Evolutionary conservation across 257 asterid genomes (phyloP).

Genomic region (Ballota nigra): DNA sequence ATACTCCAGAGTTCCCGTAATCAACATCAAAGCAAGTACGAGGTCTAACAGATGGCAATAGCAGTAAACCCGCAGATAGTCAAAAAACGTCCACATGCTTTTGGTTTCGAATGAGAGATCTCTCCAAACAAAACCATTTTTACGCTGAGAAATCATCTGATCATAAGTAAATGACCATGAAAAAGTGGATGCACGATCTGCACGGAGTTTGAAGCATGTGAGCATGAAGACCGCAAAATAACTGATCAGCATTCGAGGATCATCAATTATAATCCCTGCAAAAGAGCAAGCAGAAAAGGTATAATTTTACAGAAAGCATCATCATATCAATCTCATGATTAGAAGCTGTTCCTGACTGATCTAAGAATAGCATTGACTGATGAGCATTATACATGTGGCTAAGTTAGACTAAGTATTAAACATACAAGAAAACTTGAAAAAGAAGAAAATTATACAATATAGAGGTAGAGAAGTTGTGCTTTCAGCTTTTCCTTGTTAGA

Average conservation of each 20-base stretch:
- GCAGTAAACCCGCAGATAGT: conserved; percentile 93
- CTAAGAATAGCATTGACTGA: neutral
- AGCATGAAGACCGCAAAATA: conserved; percentile 82
- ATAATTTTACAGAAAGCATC: neutral
- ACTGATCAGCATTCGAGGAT: conserved; percentile 91
- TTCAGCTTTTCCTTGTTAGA: neutral
- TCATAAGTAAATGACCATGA: conserved; percentile 81
- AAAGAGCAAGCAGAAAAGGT: conserved; percentile 6
- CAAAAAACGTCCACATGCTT: conserved; percentile 98
- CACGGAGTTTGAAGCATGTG: conserved; percentile 88
- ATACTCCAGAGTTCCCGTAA: conserved; percentile 91
- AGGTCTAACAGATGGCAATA: conserved; percentile 95
- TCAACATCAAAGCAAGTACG: conserved; percentile 82
- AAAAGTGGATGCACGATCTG: conserved; percentile 67
- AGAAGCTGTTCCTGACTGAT: neutral
- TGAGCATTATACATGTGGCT: neutral
- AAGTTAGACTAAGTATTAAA: neutral
- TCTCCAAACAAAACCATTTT: conserved; percentile 87
- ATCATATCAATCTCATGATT: neutral
- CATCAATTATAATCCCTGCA: conserved; percentile 85
- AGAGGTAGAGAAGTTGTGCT: neutral
- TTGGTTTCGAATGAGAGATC: conserved; percentile 97
- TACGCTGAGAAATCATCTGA: conserved; percentile 82
- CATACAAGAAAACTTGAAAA: neutral
- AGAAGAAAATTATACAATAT: neutral